Evolutionary conservation across 2,329 filamentous ascomycete genomes (phyloP).

Genomic region (Geosmithia putterillii): DNA sequence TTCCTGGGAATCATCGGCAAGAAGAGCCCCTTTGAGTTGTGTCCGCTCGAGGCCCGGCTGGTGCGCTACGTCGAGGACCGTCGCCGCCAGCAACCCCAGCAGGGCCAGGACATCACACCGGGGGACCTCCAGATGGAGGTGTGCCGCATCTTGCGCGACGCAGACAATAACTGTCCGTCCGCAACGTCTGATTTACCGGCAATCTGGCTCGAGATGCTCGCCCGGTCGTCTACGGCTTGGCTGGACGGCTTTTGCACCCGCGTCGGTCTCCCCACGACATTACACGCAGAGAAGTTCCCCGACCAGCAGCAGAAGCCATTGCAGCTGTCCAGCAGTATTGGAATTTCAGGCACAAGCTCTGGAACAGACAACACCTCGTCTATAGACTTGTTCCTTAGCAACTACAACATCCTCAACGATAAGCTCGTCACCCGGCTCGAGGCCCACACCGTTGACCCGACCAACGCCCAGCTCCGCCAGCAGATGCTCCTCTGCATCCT

Average conservation of each 20-base stretch:
- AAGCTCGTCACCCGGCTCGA: constrained; percentile 7
- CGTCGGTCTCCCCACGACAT: constrained; percentile 3
- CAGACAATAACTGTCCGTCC: constrained; percentile 9
- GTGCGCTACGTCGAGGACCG: constrained; percentile 3
- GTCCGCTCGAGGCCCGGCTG: constrained; percentile 11
- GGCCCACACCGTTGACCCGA: constrained; percentile 8
- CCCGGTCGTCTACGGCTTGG: constrained; percentile 9
- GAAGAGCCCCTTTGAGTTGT: constrained; percentile 11
- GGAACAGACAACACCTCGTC: not conserved
- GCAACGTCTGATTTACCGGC: constrained; percentile 11
- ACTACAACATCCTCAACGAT: constrained; percentile 9
- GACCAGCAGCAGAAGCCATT: too few species aligned
- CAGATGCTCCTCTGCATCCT: constrained; percentile 8
- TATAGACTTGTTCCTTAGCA: constrained; percentile 7
- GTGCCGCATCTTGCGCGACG: constrained; percentile 7
- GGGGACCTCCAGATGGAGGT: constrained; percentile 10
- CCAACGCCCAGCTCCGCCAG: constrained; percentile 7
- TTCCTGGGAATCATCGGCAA: constrained; percentile 14
- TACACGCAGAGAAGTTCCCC: too few species aligned
- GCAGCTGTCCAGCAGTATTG: too few species aligned
- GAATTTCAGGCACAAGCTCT: too few species aligned
- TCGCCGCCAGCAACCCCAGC: not conserved
- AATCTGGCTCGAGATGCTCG: constrained; percentile 10
- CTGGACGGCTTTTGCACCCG: constrained; percentile 8
- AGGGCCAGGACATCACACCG: constrained; percentile 2